Conservation (phyloP, 1,139 yeast genomes). For the Saccharomyces hybrid region DNA sequence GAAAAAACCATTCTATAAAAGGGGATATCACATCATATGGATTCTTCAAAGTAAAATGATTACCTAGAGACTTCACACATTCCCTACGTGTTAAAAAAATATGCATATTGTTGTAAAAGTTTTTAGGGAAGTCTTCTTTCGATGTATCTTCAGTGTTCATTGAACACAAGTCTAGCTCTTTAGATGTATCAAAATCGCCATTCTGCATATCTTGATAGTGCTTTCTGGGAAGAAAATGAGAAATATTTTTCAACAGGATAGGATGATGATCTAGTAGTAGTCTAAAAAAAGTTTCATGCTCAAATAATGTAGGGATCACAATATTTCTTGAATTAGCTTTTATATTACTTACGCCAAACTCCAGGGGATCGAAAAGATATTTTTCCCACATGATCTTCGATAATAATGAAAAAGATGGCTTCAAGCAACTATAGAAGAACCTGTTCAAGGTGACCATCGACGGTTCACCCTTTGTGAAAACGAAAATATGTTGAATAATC, state of each 20-base stretch:
- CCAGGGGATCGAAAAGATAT: constrained; percentile 8
- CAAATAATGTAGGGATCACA: constrained; percentile 8
- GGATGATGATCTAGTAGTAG: constrained; percentile 8
- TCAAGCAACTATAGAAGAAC: constrained; percentile 9
- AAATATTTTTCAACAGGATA: constrained; percentile 1
- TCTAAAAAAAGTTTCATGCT: constrained; percentile 3
- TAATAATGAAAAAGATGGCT: constrained; percentile 10
- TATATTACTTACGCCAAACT: constrained; percentile 4
- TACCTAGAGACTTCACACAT: background rate
- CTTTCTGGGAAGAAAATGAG: constrained; percentile 1
- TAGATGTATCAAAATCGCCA: background rate
- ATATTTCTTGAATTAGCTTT: constrained; percentile 2
- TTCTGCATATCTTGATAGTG: background rate
- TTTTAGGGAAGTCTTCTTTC: constrained; percentile 2
- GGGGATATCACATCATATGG: constrained; percentile 4
- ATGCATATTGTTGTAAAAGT: background rate
- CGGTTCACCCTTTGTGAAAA: constrained; percentile 11
- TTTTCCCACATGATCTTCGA: constrained; percentile 9
- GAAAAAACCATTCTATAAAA: constrained; percentile 3
- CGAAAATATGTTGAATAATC: constrained; percentile 17
- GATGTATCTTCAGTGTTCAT: background rate
- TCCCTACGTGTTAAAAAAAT: background rate
- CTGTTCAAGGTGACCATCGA: constrained; percentile 12
- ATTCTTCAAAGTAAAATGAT: constrained; percentile 1
- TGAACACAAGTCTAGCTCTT: background rate